Base-by-base conservation (phyloP, 371 early-diverging fungal species). In the Thermomucor indicae-seudaticae region DNA sequence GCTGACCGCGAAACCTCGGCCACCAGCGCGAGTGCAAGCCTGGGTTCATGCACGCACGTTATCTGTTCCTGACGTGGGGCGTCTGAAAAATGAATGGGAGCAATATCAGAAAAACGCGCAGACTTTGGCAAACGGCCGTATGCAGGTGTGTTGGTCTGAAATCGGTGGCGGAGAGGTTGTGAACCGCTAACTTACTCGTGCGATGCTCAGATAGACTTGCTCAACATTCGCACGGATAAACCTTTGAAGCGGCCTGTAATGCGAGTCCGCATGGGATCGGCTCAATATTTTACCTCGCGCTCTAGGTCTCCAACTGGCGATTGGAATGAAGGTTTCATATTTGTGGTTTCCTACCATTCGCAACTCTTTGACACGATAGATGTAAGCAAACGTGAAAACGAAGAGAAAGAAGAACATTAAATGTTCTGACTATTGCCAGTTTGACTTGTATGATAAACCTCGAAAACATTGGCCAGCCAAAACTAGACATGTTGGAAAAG, bases 291-390 rank as follows among this genome's bases (percentile, higher is more conserved):
- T 43, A 63, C 70, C 22, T 58, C 66, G 27, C 49, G 66, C 8
- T 58, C 68, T 30, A 64, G 61, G 40, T 47, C 57, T 35, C 29
- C 48, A 2, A 65, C 61, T 11, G 75, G 75, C 11, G 66, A 74
- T 35, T 74, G 75, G 75, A 74, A 74, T 34, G 74, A 72, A 61
- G 72, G 72, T 7, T 72, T 72, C 28, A 27, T 67, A 1, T 72
- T 72, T 47, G 55, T 58, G 6, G 55, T 68, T n/a, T 67, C 72
- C 3, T 72, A 64, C 41, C 72, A 72, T 34, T 60, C 65, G 3
- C 72, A 72, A 41, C 46, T 72, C 30, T 72, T 72, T 54, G 67
- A 72, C 64, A 74, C 68, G 10, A 58, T 74, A 23, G 75, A 74
- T 55, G 75, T 68, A 63, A 55, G 28, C 19, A 8, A 10, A 14